Conservation (phyloP, 2,329 filamentous ascomycete species). For the Aspergillus texensis region DNA sequence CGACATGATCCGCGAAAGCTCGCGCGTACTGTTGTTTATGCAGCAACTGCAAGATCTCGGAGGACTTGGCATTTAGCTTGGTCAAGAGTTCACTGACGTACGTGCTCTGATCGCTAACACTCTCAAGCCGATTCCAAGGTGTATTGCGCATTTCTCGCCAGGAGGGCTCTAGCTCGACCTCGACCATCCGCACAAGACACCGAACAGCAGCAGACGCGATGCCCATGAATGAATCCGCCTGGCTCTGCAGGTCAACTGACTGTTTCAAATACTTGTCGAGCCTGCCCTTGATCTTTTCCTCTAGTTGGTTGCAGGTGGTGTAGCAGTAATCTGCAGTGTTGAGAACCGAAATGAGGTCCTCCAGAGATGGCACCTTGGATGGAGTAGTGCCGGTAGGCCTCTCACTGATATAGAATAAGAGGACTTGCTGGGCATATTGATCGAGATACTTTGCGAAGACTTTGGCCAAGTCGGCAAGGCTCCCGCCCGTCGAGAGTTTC, state of each 20-base stretch:
- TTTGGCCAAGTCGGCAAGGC: slow-evolving; percentile 79
- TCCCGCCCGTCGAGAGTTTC: slow-evolving; percentile 88
- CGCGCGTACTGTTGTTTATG: slow-evolving; percentile 92
- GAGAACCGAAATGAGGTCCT: slow-evolving; percentile 82
- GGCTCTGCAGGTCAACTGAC: slow-evolving; percentile 84
- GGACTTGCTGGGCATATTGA: slow-evolving; percentile 90
- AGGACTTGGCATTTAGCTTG: slow-evolving; percentile 70
- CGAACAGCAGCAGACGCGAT: slow-evolving; percentile 88
- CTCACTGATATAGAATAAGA: slow-evolving; percentile 72
- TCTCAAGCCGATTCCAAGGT: slow-evolving; percentile 91
- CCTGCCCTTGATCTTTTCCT: slow-evolving; percentile 89
- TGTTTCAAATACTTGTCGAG: slow-evolving; percentile 77
- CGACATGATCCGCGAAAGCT: slow-evolving; percentile 93
- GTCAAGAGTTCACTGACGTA: slow-evolving; percentile 83
- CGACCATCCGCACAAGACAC: slow-evolving; percentile 80
- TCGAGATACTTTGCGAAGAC: slow-evolving; percentile 92
- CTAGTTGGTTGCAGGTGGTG: slow-evolving; percentile 85
- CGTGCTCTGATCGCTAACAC: slow-evolving; percentile 87
- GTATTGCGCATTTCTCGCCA: slow-evolving; percentile 99
- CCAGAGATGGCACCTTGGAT: slow-evolving; percentile 56
- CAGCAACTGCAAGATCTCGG: slow-evolving; percentile 74
- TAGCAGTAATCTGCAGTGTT: slow-evolving; percentile 99
- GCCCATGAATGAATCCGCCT: slow-evolving; percentile 92
- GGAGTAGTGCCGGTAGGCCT: slow-evolving; percentile 57
- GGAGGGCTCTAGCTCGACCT: slow-evolving; percentile 77